Base-by-base conservation (phyloP, 306 rosid species). In the Glycine soja region DNA sequence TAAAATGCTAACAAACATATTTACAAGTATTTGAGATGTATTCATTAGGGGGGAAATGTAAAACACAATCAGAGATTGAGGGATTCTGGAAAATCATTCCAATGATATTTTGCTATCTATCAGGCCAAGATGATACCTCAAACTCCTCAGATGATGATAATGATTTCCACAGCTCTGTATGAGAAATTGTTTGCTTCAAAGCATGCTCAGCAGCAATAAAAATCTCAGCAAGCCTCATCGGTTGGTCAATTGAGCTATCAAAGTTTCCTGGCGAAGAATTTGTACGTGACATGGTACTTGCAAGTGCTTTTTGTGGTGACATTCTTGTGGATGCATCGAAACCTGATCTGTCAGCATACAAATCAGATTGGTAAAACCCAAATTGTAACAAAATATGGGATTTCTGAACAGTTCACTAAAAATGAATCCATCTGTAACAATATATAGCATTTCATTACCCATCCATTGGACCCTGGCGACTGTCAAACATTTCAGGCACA, bases 161-260 rank as follows among this genome's bases (percentile, higher is more conserved):
- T 12, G 91, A 92, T 79, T 85, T 86, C 93, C 84, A 80, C 51
- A 95, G 82, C 75, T 80, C 89, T 36, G 89, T 75, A 87, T 84
- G 84, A 54, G 97, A 93, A 82, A 93, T 84, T 63, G 98, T 92
- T 51, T 81, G 73, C 82, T 87, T 89, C 92, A 93, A 71, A 87
- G 99, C 92, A 90, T 92, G 88, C 85, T 93, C 98, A 48, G 98
- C 89, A 73, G 99, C 97, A 87, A 93, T 87, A 87, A 77, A 88
- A 79, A 95, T 92, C 86, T 95, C 99, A 38, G 99, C 97, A 92
- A 95, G 94, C 87, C 98, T 93, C 99, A 95, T 95, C 5, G 99
- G 99, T 47, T 92, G 92, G 87, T 87, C 93, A 83, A 90, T 82
- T 76, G 97, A 84, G 88, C 89, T 43, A 61, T 91, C 99, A n/a